phyloP scores from a whole-genome alignment of 2,329 filamentous ascomycete genomes.

The Akanthomyces dipterigenus region DNA sequence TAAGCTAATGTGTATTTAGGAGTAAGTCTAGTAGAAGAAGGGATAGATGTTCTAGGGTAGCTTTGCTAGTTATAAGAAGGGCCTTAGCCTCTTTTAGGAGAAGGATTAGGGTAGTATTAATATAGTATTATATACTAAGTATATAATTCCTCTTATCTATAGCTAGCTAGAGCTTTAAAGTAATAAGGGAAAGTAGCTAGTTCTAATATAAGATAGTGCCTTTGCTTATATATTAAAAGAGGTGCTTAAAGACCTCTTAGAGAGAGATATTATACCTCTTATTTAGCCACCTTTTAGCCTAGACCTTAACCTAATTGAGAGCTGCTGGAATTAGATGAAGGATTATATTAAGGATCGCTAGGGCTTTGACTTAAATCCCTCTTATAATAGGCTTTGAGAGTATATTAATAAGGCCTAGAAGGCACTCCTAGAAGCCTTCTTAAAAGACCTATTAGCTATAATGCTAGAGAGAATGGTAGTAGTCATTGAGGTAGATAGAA shows the following conservation, averaged over 20 bases:
- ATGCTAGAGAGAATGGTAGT: not conserved
- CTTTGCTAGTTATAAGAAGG: slow-evolving; percentile 20
- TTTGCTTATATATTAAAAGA: not conserved
- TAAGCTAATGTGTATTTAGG: slow-evolving; percentile 7
- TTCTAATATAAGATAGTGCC: not conserved
- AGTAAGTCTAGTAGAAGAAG: slow-evolving; percentile 16
- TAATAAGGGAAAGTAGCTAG: not conserved
- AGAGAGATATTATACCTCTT: not conserved
- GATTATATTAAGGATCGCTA: not conserved
- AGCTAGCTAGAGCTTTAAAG: not conserved
- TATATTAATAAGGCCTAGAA: not conserved
- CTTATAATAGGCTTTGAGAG: not conserved
- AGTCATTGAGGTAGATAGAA: not conserved
- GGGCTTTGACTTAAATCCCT: not conserved
- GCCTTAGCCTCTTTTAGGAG: slow-evolving; percentile 23
- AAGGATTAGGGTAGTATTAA: slow-evolving; percentile 25
- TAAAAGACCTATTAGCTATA: not conserved
- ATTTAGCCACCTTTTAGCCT: not conserved
- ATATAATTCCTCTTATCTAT: not conserved
- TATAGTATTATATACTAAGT: slow-evolving; percentile 16
- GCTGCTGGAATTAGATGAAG: not conserved
- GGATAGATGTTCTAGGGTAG: slow-evolving; percentile 26
- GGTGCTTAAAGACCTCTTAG: not conserved
- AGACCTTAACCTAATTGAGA: not conserved
- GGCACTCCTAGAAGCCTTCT: not conserved